Evolutionary conservation across 805 yeast species (phyloP).

Genomic region (Clavispora vitiphila): DNA sequence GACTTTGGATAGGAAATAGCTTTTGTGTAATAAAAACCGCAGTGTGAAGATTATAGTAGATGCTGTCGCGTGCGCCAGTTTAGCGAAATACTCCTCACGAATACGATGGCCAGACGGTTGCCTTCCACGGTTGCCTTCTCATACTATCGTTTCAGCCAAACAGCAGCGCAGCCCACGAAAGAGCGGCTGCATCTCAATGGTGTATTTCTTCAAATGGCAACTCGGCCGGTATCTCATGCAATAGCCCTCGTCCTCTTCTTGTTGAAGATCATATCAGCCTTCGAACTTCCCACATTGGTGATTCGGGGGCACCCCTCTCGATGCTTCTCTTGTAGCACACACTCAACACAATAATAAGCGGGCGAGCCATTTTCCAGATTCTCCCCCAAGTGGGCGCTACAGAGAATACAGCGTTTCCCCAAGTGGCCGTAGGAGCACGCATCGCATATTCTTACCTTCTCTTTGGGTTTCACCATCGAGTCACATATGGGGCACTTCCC

Average conservation of each 20-base stretch:
- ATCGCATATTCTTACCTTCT: conserved; percentile 69
- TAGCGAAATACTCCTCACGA: no score
- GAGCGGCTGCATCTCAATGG: no score
- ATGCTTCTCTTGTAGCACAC: conserved; percentile 72
- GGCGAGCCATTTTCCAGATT: conserved; percentile 35
- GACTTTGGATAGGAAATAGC: neutral
- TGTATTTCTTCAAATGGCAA: no score
- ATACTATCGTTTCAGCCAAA: no score
- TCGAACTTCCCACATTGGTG: conserved; percentile 72
- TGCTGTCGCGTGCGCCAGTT: neutral
- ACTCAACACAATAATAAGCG: conserved; percentile 82
- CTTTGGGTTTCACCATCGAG: conserved; percentile 68
- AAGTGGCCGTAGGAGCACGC: conserved; percentile 75
- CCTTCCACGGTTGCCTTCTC: no score
- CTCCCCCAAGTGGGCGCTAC: conserved; percentile 59
- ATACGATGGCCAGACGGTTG: no score
- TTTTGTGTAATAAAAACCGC: neutral
- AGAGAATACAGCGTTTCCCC: conserved; percentile 67
- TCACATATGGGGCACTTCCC: conserved; percentile 92
- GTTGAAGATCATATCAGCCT: conserved; percentile 61
- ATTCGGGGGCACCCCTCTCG: conserved; percentile 92
- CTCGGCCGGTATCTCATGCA: no score
- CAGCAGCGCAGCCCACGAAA: no score
- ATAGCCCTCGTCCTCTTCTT: conserved; percentile 31
- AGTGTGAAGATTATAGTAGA: neutral